Evolutionary conservation across 2,329 filamentous ascomycete genomes (phyloP).

Genomic region (Nothopassalora personata): DNA sequence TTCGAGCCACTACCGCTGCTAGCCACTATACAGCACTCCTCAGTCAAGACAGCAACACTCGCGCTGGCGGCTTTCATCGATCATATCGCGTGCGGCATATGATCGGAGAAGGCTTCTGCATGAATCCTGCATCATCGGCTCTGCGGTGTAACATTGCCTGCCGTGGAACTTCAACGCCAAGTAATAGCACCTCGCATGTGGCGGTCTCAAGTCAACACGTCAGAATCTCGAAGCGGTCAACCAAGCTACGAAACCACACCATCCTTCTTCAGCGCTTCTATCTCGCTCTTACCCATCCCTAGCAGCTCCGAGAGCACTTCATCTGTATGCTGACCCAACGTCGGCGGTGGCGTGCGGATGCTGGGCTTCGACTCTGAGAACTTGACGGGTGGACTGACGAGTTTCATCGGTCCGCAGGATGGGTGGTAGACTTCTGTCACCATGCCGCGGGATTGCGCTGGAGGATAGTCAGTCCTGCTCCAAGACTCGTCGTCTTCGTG

Average conservation of each 20-base stretch:
- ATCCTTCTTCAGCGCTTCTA: conserved; percentile 57
- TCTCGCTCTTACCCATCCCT: conserved; percentile 54
- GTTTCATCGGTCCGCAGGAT: conserved; percentile 74
- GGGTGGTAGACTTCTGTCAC: conserved; percentile 81
- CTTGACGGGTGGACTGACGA: conserved; percentile 93
- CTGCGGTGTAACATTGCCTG: not conserved
- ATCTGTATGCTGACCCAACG: conserved; percentile 79
- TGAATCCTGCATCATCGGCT: not conserved
- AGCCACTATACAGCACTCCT: not conserved
- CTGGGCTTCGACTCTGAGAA: conserved; percentile 77
- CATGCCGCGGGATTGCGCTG: conserved; percentile 73
- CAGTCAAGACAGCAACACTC: not conserved
- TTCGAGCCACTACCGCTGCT: not conserved
- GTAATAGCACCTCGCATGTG: not conserved
- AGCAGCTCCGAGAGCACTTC: conserved; percentile 65
- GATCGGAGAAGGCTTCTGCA: not conserved
- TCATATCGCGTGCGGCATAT: not conserved
- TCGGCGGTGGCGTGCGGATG: conserved; percentile 73
- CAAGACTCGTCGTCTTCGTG: too few relatives aligned
- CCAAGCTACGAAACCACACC: conserved; percentile 53
- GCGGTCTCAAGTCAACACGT: not conserved
- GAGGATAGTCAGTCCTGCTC: not conserved
- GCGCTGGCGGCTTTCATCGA: not conserved
- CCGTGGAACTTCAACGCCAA: not conserved
- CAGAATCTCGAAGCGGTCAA: not conserved